Conservation (phyloP, 495 filamentous ascomycete species). For the Aspergillus sparsus region DNA sequence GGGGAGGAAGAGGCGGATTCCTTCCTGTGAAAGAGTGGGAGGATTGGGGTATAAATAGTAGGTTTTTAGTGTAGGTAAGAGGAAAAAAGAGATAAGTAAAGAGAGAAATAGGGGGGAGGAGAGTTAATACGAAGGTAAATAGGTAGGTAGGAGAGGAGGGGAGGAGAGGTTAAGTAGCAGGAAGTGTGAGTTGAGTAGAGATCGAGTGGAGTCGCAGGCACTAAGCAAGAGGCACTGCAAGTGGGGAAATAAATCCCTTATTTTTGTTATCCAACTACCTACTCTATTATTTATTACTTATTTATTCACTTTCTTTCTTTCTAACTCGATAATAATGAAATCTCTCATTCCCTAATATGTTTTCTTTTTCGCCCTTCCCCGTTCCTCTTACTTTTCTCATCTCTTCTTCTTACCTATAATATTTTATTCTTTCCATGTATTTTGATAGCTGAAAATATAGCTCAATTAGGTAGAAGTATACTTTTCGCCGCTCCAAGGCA, state of each 20-base stretch:
- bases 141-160: conserved; percentile 3
- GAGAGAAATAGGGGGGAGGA: conserved; percentile 16
- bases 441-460: too few relatives aligned
- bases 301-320: not conserved
- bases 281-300: not conserved
- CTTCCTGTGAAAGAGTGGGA: not conserved
- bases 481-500: not conserved
- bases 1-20: conserved; percentile 11
- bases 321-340: too few relatives aligned
- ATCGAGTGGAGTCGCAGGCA: conserved; percentile 18
- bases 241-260: conserved; percentile 6
- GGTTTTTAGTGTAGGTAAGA: conserved; percentile 23
- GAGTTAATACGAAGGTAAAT: conserved; percentile 19
- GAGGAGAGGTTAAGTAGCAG: conserved; percentile 26
- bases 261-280: not conserved
- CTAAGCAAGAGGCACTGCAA: conserved; percentile 18
- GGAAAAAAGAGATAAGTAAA: conserved; percentile 23
- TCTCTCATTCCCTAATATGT: not conserved
- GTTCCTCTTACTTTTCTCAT: not conserved
- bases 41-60: not conserved
- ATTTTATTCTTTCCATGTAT: not conserved
- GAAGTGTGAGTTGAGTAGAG: conserved; percentile 12
- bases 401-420: not conserved
- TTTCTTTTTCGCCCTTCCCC: not conserved
- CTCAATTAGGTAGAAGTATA: not conserved